Base-by-base conservation (phyloP, 306 rosid species). In the Ormosia semicastrata region DNA sequence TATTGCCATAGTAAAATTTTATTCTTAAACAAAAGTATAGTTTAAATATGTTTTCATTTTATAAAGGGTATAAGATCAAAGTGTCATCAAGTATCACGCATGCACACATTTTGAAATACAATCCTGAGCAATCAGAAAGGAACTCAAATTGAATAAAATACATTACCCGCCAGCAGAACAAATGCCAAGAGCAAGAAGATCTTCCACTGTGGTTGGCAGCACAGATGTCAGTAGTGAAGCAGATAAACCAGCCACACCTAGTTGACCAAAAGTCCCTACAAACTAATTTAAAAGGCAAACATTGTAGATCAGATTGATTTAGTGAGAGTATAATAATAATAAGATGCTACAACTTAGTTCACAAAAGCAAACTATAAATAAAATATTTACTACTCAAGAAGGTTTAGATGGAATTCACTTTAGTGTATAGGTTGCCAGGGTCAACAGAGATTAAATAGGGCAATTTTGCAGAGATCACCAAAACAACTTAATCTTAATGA, bases 111-210 rank as follows among this genome's bases (percentile, higher is more conserved):
- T 40, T 18, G 53, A 60, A 66, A 50, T 29, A 67, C 41, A 78
- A 66, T 47, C 71, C 40, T 5, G 24, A 17, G 63, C 53, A 77
- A 50, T 57, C 52, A 78, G 30, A 65, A 46, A 59, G 77, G 43
- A 62, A 71, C 77, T 47, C 4, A 7, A 53, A 81, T 32, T 46
- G 74, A 85, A 67, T 17, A 53, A 72, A 78, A 58, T 34, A 80
- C 40, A 83, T 90, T 84, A 95, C 99, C 98, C 97, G 93, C 99
- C 98, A 79, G 93, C 92, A 40, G 99, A 95, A 87, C 98, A 93
- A 82, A 95, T 89, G 82, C 93, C 96, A 81, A 95, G 99, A 80
- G 99, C 99, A 78, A 95, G 97, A 89, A 95, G 97, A 86, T 95
- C 99, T 84, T 95, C 99, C 75, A 87, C 47, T 62, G 98, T 89